Evolutionary conservation across 768 basidiomycete genomes (phyloP).

Genomic region (Lentinula boryana): DNA sequence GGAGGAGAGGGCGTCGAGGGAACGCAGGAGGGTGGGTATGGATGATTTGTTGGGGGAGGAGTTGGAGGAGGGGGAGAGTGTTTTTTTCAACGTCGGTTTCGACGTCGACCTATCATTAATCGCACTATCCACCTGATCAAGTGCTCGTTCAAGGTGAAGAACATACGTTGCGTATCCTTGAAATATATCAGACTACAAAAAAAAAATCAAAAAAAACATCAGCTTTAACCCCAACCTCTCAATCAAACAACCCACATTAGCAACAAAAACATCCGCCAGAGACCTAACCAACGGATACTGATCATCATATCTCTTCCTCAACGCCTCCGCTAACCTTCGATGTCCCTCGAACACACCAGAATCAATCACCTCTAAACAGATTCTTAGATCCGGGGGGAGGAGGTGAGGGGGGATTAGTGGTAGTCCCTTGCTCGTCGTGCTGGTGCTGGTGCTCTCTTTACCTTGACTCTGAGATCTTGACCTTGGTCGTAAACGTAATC

Average conservation of each 20-base stretch:
- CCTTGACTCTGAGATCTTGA: too few relatives aligned
- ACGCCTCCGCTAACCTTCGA: conserved; percentile 72
- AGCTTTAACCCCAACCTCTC: too few relatives aligned
- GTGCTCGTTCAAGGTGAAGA: conserved; percentile 86
- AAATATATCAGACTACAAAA: conserved; percentile 78
- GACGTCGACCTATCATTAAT: conserved; percentile 38
- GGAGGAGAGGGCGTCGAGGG: neutral
- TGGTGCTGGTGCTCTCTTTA: too few relatives aligned
- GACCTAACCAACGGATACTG: conserved; percentile 92
- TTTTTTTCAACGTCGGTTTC: conserved; percentile 38
- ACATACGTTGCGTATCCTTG: conserved; percentile 93
- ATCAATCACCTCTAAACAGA: conserved; percentile 83
- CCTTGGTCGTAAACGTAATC: too few relatives aligned
- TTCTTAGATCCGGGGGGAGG: conserved; percentile 81
- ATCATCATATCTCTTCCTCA: conserved; percentile 90
- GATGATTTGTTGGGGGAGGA: neutral
- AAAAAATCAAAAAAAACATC: conserved; percentile 14
- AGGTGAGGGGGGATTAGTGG: conserved; percentile 50
- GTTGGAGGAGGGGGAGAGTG: neutral
- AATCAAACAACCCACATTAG: conserved; percentile 82
- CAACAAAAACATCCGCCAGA: conserved; percentile 93
- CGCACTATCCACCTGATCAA: conserved; percentile 81
- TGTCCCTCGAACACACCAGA: conserved; percentile 88
- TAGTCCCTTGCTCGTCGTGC: too few relatives aligned
- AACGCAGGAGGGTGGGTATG: conserved; percentile 34